Evolutionary conservation across 1,284 basidiomycete species (phyloP), one percentile per base, ranked within the genome.

Genomic region (Microbotryum lychnidis-dioicae): DNA sequence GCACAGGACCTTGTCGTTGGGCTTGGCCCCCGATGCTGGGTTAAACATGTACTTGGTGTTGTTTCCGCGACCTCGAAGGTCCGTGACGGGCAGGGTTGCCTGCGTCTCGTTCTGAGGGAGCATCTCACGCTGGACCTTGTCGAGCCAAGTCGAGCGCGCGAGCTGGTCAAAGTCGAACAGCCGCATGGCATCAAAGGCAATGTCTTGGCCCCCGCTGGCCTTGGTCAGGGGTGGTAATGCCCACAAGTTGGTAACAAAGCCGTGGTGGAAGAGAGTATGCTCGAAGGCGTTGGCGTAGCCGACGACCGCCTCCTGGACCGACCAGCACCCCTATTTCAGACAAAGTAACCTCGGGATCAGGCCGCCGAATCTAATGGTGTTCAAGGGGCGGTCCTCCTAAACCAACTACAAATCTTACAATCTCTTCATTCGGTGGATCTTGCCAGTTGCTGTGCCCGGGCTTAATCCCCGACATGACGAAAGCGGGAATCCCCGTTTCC

Each of bases 41-140:
- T 49, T 42, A 37, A 69, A 67, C 1, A 61, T 63, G 8, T 48
- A 46, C 53, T 69, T 69, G 45, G 63, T 29, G 58, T 69, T 69
- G 31, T 23, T 33, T 20, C 16, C 47, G 57, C 58, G 49, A 54
- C 61, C 29, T 37, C 33, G 21, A 57, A 50, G 14, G 33, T 37
- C 33, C 33, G 33, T 37, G 33, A 37, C 14, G 9, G 33, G 33
- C 33, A 37, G 33, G 33, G 14, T 37, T 14, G 33, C 33, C 33
- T 37, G 10, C 14, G 33, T 37, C 33, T 37, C 33, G n/a, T 61
- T 27, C 18, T 68, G 67, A 25, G 67, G 67, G 0, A 68, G 27
- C 2, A n/a, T 46, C 49, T 68, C 60, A n/a, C 47, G 31, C 42
- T 52, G 29, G 18, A 63, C 54, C 18, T 46, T 31, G 2, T 53